These are phyloP conservation scores for Gardenia jasminoides DNA, from an alignment of 257 asterid species.

Conservation along the genomic window DNA sequence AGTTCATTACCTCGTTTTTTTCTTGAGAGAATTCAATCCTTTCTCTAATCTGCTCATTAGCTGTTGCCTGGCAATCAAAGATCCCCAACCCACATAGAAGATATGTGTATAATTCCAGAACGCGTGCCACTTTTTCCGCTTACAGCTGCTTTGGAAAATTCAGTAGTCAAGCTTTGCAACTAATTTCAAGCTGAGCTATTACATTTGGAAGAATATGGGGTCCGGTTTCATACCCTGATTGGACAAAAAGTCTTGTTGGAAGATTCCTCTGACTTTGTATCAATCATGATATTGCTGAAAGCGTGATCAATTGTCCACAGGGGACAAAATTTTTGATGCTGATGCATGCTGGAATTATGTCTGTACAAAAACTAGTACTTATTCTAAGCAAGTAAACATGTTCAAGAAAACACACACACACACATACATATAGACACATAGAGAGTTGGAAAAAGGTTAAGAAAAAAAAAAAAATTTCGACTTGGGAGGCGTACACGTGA, in stretches of 20 bases:
- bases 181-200: neutral
- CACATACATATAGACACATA: neutral
- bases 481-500: slow-evolving; percentile 3
- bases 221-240: slow-evolving; percentile 1
- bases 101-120: neutral
- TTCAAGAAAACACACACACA: neutral
- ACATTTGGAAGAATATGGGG: slow-evolving; percentile 4
- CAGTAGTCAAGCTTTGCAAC: neutral
- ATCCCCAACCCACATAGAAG: neutral
- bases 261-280: slow-evolving; percentile 21
- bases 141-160: neutral
- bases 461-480: neutral
- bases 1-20: neutral
- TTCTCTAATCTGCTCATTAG: neutral
- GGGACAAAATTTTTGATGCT: neutral
- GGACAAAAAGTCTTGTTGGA: neutral
- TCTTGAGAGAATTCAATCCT: neutral
- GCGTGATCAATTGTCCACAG: neutral
- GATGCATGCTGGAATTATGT: neutral
- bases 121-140: neutral
- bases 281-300: neutral
- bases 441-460: neutral
- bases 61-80: neutral
- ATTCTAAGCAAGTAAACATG: neutral
- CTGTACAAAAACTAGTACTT: slow-evolving; percentile 2